Evolutionary conservation across 148 eudicot species (phyloP).

Genomic region (Vaccinium myrtillus): DNA sequence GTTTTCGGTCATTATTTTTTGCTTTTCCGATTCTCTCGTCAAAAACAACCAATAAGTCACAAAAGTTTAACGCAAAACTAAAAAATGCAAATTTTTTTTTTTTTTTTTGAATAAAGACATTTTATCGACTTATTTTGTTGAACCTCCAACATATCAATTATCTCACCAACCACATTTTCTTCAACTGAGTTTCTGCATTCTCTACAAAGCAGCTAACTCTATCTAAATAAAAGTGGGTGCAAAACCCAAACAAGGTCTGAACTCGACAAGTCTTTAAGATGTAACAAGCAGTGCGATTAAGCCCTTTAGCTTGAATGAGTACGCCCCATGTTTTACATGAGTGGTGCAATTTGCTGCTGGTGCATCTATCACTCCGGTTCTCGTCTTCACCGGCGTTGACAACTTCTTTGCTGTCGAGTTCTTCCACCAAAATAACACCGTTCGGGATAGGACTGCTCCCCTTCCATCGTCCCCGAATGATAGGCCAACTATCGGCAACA

Average conservation of each 20-base stretch:
- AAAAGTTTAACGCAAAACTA: no score
- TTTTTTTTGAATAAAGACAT: no score
- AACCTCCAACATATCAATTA: neutral
- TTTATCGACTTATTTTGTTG: neutral
- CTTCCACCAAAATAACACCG: slow-evolving; percentile 48
- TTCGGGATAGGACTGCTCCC: slow-evolving; percentile 28
- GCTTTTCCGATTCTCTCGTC: no score
- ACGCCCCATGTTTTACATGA: slow-evolving; percentile 45
- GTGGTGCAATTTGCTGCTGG: slow-evolving; percentile 6
- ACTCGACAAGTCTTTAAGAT: slow-evolving; percentile 46
- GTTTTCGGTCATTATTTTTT: no score
- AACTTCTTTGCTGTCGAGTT: slow-evolving; percentile 23
- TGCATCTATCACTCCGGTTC: neutral
- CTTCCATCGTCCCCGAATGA: slow-evolving; percentile 33
- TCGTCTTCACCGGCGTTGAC: neutral
- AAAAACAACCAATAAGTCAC: no score
- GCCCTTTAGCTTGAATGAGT: slow-evolving; percentile 44
- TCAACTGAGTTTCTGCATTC: slow-evolving; percentile 27
- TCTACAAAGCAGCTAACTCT: slow-evolving; percentile 37
- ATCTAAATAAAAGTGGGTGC: slow-evolving; percentile 46
- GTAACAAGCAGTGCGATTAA: slow-evolving; percentile 37
- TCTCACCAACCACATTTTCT: slow-evolving; percentile 31
- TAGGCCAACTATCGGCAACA: slow-evolving; percentile 34
- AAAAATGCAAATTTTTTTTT: no score
- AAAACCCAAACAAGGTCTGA: slow-evolving; percentile 32